Evolutionary conservation across 1,284 basidiomycete species (phyloP).

Genomic region (Moesziomyces sp.): DNA sequence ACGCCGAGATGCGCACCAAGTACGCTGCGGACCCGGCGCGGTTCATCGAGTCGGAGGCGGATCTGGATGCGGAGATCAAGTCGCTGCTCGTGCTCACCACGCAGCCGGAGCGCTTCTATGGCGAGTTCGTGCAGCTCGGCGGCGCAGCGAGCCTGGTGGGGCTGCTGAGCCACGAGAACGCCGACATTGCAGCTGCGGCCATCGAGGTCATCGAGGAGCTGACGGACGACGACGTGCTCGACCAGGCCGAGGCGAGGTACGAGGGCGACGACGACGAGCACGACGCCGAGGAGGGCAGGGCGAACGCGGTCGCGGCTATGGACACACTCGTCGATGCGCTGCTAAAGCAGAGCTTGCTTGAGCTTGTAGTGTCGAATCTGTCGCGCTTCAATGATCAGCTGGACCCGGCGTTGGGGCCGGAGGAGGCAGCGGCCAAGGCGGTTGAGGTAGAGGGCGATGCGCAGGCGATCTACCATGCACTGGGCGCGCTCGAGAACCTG

Average conservation of each 20-base stretch:
- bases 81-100: constrained; percentile 86
- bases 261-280: constrained; percentile 74
- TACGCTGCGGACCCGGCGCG: constrained; percentile 71
- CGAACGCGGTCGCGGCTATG: constrained; percentile 13
- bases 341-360: constrained; percentile 83
- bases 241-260: constrained; percentile 74
- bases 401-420: constrained; percentile 6
- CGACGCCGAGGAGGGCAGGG: constrained; percentile 23
- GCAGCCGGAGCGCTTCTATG: constrained; percentile 83
- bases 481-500: constrained; percentile 89
- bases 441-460: constrained; percentile 50
- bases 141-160: constrained; percentile 79
- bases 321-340: constrained; percentile 35
- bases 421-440: constrained; percentile 15
- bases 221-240: constrained; percentile 93
- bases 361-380: constrained; percentile 90
- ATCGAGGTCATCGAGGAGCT: constrained; percentile 79
- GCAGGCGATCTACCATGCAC: constrained; percentile 58
- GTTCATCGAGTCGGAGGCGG: constrained; percentile 98
- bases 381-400: constrained; percentile 51
- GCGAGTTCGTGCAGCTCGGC: constrained; percentile 84
- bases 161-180: constrained; percentile 73
- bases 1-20: constrained; percentile 85
- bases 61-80: constrained; percentile 87
- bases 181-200: constrained; percentile 56